Percentiles rank a stretch among this genome's conserved stretches.
Conservation (phyloP, 2,329 filamentous ascomycete species). For the Xylaria sp. region DNA sequence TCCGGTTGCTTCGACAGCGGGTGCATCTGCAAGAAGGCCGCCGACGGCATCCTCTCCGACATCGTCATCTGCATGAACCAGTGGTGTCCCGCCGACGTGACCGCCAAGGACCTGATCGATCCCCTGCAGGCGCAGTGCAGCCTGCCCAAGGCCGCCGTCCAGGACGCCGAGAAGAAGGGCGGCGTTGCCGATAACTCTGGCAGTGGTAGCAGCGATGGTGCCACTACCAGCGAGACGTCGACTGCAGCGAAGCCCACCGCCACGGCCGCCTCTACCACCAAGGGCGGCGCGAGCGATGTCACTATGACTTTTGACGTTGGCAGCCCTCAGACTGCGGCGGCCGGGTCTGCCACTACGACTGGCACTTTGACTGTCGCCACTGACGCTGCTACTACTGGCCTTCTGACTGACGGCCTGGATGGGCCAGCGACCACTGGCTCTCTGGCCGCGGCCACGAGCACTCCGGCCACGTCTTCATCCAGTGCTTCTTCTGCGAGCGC, state of each 20-base stretch:
- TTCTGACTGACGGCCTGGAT: constrained; percentile 22
- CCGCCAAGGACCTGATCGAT: constrained; percentile 49
- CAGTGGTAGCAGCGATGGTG: background rate
- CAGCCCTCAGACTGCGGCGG: constrained; percentile 21
- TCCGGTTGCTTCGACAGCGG: constrained; percentile 50
- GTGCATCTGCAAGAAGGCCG: constrained; percentile 54
- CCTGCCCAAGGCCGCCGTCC: constrained; percentile 49
- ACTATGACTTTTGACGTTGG: constrained; percentile 32
- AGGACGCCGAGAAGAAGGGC: constrained; percentile 48
- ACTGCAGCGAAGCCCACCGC: constrained; percentile 25
- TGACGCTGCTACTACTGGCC: constrained; percentile 14
- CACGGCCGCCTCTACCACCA: constrained; percentile 13
- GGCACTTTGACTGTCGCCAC: constrained; percentile 24
- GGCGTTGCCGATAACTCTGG: constrained; percentile 25
- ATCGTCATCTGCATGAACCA: constrained; percentile 54
- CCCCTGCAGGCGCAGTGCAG: constrained; percentile 51
- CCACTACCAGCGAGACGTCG: constrained; percentile 9
- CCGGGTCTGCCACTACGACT: constrained; percentile 13
- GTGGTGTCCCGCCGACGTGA: constrained; percentile 51
- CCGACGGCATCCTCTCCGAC: constrained; percentile 51
- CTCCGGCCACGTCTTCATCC: constrained; percentile 16
- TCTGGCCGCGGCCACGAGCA: constrained; percentile 17
- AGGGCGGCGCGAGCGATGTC: constrained; percentile 11
- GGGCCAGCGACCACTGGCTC: constrained; percentile 18
- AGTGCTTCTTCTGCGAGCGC: background rate